A percentile compares a stretch with the other conserved stretches of the same genome.
Conservation (phyloP, 2,329 filamentous ascomycete species). For the Penicillium sp. region DNA sequence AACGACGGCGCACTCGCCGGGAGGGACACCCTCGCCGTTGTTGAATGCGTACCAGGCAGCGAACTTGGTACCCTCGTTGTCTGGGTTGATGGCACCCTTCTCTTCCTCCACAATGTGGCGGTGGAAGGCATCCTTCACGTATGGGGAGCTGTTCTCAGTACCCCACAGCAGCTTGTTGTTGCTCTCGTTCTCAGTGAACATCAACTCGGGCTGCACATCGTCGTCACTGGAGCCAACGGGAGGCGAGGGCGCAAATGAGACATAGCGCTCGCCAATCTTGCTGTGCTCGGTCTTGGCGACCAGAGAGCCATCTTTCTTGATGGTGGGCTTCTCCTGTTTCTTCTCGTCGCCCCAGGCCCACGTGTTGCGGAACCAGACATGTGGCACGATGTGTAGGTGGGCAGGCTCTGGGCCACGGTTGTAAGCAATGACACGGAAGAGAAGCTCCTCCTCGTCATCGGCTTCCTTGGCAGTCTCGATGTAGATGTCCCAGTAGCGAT, state of each 20-base stretch:
- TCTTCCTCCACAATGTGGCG: constrained; percentile 80
- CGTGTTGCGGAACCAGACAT: constrained; percentile 96
- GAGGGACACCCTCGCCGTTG: constrained; percentile 80
- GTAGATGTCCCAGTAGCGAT: constrained; percentile 94
- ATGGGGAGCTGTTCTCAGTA: constrained; percentile 75
- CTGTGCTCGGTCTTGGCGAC: constrained; percentile 76
- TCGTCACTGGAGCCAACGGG: constrained; percentile 76
- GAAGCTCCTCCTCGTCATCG: constrained; percentile 86
- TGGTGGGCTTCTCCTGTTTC: constrained; percentile 75
- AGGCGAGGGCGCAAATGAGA: constrained; percentile 86
- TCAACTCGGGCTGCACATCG: constrained; percentile 79
- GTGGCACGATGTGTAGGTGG: constrained; percentile 88
- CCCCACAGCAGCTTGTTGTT: constrained; percentile 78
- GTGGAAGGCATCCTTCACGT: constrained; percentile 96
- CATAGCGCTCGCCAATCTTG: constrained; percentile 78
- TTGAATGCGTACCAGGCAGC: constrained; percentile 93
- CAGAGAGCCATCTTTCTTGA: constrained; percentile 66
- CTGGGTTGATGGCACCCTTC: constrained; percentile 79
- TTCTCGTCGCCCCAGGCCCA: constrained; percentile 91
- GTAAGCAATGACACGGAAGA: constrained; percentile 95
- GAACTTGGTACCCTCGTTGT: constrained; percentile 78
- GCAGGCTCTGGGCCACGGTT: constrained; percentile 90
- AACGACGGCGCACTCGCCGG: constrained; percentile 92
- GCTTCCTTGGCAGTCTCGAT: constrained; percentile 95
- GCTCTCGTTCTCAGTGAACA: constrained; percentile 96